Evolutionary conservation across 2,329 filamentous ascomycete species (phyloP).

Genomic region (Penicillium brevicompactum): DNA sequence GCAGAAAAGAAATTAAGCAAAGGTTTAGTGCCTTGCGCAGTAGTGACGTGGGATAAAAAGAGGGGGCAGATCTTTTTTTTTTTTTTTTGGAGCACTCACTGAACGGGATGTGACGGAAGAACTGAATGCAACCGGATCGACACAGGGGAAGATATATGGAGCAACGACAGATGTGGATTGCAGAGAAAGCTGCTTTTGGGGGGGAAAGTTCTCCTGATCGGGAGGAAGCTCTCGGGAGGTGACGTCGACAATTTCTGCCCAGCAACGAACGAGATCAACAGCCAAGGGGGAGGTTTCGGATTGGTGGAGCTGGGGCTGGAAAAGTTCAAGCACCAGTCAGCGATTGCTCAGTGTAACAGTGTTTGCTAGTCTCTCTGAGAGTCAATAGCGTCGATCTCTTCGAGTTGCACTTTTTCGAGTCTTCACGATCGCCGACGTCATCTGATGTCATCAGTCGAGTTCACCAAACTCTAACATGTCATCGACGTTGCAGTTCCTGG

Average conservation of each 20-base stretch:
- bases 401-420: slow-evolving; percentile 6
- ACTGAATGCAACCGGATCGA: slow-evolving; percentile 22
- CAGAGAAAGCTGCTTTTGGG: not conserved
- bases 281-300: not conserved
- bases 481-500: not conserved
- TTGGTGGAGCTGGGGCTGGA: not conserved
- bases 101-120: not conserved
- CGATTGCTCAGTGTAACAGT: not conserved
- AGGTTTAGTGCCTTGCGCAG: slow-evolving; percentile 30
- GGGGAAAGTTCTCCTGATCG: slow-evolving; percentile 3
- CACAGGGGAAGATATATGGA: not conserved
- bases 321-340: not conserved
- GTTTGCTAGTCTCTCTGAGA: not conserved
- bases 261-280: not conserved
- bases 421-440: slow-evolving; percentile 28
- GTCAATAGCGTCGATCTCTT: slow-evolving; percentile 15
- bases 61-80: slow-evolving; percentile 1
- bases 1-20: slow-evolving; percentile 12
- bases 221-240: slow-evolving; percentile 10
- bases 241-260: slow-evolving; percentile 12
- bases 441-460: slow-evolving; percentile 25
- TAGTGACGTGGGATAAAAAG: slow-evolving; percentile 34
- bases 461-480: not conserved
- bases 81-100: not conserved
- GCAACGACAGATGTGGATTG: not conserved